Percentiles rank a stretch among this genome's conserved stretches.
Evolutionary conservation across 257 asterid genomes (phyloP).

Genomic region (Oldenlandia corymbosa): DNA sequence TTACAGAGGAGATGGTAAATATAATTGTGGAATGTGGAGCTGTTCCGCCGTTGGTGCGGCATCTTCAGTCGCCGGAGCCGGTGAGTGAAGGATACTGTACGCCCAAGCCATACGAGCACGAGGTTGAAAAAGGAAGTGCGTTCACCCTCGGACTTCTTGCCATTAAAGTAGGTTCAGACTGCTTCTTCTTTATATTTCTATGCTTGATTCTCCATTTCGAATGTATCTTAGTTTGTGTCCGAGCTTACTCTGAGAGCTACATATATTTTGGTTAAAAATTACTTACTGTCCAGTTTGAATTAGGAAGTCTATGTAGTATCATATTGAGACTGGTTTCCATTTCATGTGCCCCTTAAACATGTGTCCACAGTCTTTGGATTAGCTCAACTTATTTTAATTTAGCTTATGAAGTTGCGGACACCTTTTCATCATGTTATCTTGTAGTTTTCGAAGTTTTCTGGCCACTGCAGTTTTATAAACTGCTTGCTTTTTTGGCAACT

Average conservation of each 20-base stretch:
- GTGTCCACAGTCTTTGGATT: no score
- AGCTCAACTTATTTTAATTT: background rate
- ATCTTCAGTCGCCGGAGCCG: slow-evolving; percentile 54
- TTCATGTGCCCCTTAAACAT: background rate
- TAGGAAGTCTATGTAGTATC: background rate
- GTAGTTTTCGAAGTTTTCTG: background rate
- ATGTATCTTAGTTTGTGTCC: background rate
- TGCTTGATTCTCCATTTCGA: no score
- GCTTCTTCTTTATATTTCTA: background rate
- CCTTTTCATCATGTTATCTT: background rate
- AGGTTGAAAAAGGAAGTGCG: slow-evolving; percentile 98
- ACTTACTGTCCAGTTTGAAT: background rate
- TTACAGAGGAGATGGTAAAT: slow-evolving; percentile 87
- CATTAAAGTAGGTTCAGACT: slow-evolving; percentile 51
- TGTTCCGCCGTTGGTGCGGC: slow-evolving; percentile 76
- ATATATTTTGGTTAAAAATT: background rate
- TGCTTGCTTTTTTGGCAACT: background rate
- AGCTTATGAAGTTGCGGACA: background rate
- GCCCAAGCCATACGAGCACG: slow-evolving; percentile 57
- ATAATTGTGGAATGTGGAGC: slow-evolving; percentile 87
- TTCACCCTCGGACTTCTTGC: slow-evolving; percentile 96
- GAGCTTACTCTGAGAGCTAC: background rate
- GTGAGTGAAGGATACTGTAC: slow-evolving; percentile 45
- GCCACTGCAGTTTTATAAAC: background rate
- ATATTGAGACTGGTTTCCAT: background rate